A percentile compares a stretch with the other conserved stretches of the same genome.
Evolutionary conservation across 2,329 filamentous ascomycete genomes (phyloP).

Genomic region (Kalmusia sp.): DNA sequence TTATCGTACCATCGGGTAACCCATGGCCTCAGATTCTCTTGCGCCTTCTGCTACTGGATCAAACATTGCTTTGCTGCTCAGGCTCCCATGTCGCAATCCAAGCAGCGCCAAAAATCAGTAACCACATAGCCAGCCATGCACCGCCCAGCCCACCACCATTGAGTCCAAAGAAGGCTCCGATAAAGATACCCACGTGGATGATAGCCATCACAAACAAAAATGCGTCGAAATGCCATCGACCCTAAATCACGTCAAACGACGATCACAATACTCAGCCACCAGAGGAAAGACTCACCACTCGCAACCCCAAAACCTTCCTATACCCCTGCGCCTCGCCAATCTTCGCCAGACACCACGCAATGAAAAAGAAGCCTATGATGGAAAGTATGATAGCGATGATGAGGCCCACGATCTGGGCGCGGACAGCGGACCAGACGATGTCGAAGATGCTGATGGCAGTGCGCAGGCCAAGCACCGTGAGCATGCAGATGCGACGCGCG

Average conservation of each 20-base stretch:
- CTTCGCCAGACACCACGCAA: conserved; percentile 50
- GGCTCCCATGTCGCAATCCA: conserved; percentile 19
- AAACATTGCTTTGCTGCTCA: conserved; percentile 15
- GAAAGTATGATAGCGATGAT: conserved; percentile 56
- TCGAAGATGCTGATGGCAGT: conserved; percentile 12
- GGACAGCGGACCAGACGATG: conserved; percentile 50
- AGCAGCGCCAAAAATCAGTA: conserved; percentile 17
- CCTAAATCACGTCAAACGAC: conserved; percentile 37
- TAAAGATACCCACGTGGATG: conserved; percentile 52
- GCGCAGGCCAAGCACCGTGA: conserved; percentile 48
- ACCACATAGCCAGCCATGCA: conserved; percentile 14
- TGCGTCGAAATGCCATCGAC: conserved; percentile 54
- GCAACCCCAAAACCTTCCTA: conserved; percentile 24
- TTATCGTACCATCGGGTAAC: too few species aligned
- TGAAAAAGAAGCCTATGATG: conserved; percentile 57
- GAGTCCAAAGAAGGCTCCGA: conserved; percentile 47
- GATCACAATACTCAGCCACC: conserved; percentile 23
- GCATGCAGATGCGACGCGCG: conserved; percentile 51
- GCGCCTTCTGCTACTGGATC: too few species aligned
- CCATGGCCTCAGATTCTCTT: too few species aligned
- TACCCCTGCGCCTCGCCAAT: conserved; percentile 50
- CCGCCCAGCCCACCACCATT: not conserved
- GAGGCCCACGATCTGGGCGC: conserved; percentile 52
- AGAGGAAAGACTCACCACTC: conserved; percentile 10
- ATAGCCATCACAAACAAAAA: conserved; percentile 53